phyloP scores from a whole-genome alignment of 352 stramenopile species.

The Phytophthora cajani region DNA sequence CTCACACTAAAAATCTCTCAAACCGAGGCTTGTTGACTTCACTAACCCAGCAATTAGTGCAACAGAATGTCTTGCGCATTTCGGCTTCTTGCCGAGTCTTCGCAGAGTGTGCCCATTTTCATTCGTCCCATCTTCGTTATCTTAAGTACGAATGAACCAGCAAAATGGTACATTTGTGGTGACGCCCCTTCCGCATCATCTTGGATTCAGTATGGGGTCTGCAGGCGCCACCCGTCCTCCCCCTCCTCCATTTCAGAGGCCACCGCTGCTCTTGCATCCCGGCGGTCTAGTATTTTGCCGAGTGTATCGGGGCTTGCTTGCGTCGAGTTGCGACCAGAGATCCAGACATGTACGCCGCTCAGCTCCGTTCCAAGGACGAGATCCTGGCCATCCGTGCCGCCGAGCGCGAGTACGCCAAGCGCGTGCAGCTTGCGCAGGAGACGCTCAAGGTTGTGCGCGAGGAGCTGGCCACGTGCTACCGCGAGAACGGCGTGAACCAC shows the following conservation, averaged over 20 bases:
- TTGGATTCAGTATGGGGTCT: background rate
- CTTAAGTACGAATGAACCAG: slow-evolving; percentile 15
- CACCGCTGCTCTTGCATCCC: slow-evolving; percentile 27
- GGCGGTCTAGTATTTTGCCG: slow-evolving; percentile 33
- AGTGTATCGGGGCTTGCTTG: slow-evolving; percentile 6
- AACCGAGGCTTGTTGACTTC: too few relatives aligned
- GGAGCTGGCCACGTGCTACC: slow-evolving; percentile 88
- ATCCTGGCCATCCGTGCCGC: slow-evolving; percentile 81
- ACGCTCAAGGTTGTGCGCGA: slow-evolving; percentile 87
- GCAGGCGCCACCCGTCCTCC: slow-evolving; percentile 11
- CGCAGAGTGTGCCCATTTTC: too few relatives aligned
- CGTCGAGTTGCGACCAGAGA: slow-evolving; percentile 9
- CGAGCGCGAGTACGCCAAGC: slow-evolving; percentile 83
- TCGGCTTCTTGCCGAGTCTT: too few relatives aligned
- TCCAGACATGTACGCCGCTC: slow-evolving; percentile 61
- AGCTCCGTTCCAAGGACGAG: slow-evolving; percentile 85
- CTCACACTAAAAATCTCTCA: too few relatives aligned
- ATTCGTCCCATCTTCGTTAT: too few relatives aligned
- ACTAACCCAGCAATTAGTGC: too few relatives aligned
- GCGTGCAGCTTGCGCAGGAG: slow-evolving; percentile 76
- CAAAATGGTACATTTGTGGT: slow-evolving; percentile 5
- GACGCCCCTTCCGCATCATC: slow-evolving; percentile 8
- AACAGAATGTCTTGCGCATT: too few relatives aligned
- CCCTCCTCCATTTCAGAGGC: slow-evolving; percentile 31
- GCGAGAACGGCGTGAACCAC: slow-evolving; percentile 90